These are phyloP conservation scores for Plasmodium coatneyi DNA, from an alignment of 169 alveolate genomes.

Conservation along the genomic window DNA sequence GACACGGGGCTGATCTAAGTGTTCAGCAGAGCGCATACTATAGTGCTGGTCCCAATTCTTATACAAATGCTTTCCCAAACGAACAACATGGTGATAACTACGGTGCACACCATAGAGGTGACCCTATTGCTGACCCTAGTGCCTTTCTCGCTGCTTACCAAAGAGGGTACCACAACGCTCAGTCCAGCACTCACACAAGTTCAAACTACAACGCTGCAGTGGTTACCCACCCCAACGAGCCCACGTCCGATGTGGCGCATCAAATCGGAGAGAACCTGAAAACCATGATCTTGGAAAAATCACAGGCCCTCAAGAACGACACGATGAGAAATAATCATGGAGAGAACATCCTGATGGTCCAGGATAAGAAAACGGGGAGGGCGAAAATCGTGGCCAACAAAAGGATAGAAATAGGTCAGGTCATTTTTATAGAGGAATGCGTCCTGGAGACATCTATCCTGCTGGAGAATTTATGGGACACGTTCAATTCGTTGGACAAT, in stretches of 20 bases:
- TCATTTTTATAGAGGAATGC: constrained; percentile 35
- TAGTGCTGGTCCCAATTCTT: no score
- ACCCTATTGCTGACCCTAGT: neutral
- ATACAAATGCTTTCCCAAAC: no score
- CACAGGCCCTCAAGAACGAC: constrained; percentile 4
- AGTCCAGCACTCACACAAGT: neutral
- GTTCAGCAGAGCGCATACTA: no score
- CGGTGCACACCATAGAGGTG: no score
- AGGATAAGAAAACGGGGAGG: constrained; percentile 37
- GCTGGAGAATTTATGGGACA: constrained; percentile 52
- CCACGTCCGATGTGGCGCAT: neutral
- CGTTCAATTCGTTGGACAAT: constrained; percentile 3
- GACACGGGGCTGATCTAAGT: neutral
- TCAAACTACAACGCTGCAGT: neutral
- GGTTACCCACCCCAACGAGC: neutral
- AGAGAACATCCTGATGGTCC: constrained; percentile 28
- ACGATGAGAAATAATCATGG: constrained; percentile 21
- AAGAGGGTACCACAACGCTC: neutral
- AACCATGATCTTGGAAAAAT: neutral
- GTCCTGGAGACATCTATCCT: constrained; percentile 70
- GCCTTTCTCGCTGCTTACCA: neutral
- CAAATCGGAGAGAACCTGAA: neutral
- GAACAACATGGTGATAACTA: no score
- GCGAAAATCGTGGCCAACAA: constrained; percentile 53
- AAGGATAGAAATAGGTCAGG: constrained; percentile 57